Evolutionary conservation across 257 asterid genomes (phyloP).

Genomic region (Penstemon barbatus): DNA sequence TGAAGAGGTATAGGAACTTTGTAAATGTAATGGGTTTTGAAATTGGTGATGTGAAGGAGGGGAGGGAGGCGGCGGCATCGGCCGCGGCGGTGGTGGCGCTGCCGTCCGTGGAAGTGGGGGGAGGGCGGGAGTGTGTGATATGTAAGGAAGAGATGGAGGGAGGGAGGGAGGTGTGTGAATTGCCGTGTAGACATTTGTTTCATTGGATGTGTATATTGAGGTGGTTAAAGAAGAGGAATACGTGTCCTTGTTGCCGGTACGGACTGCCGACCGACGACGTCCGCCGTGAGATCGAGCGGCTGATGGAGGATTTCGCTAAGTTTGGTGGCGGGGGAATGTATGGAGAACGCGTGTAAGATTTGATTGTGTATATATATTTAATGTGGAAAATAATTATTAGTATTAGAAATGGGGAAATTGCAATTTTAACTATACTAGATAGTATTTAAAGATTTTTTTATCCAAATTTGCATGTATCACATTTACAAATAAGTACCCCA

Average conservation of each 20-base stretch:
- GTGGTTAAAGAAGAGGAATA: constrained; percentile 68
- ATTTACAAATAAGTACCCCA: too few relatives aligned
- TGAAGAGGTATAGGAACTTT: constrained; percentile 57
- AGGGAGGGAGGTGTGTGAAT: constrained; percentile 82
- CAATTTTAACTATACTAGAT: too few relatives aligned
- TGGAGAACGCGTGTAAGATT: not conserved
- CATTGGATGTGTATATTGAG: constrained; percentile 80
- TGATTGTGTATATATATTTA: too few relatives aligned
- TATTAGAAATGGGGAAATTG: too few relatives aligned
- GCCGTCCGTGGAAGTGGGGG: constrained; percentile 55
- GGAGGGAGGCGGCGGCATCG: constrained; percentile 50
- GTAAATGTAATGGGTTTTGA: constrained; percentile 44
- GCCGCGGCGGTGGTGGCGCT: constrained; percentile 65
- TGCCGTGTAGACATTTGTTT: constrained; percentile 84
- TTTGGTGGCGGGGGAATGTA: constrained; percentile 30
- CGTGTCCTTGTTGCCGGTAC: constrained; percentile 91
- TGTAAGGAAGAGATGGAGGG: constrained; percentile 72
- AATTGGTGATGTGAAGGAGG: constrained; percentile 32
- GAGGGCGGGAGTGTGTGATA: constrained; percentile 61
- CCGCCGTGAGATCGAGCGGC: constrained; percentile 69
- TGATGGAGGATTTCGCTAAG: constrained; percentile 55
- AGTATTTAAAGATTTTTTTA: too few relatives aligned
- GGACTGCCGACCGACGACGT: constrained; percentile 77
- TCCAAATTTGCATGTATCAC: too few relatives aligned
- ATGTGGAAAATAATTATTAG: too few relatives aligned